A percentile compares a stretch with the other conserved stretches of the same genome.
These are phyloP conservation scores for Entamoeba histolytica DNA, from an alignment of 208 protist species.

Conservation along the genomic window DNA sequence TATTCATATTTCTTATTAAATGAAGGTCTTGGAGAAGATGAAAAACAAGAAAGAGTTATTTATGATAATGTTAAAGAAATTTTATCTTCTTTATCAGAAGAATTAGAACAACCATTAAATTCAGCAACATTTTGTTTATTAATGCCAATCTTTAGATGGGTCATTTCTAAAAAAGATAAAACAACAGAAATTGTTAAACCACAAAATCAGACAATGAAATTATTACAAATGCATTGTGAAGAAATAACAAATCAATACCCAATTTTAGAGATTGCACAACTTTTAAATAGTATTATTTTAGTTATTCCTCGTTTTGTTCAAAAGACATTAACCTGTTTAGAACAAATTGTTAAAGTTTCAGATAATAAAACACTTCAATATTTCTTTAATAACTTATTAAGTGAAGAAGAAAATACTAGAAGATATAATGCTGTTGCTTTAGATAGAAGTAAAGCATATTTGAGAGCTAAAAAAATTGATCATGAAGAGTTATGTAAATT, in stretches of 20 bases:
- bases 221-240: background rate
- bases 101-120: background rate
- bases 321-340: background rate
- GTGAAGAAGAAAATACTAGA: background rate
- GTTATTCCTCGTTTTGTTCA: background rate
- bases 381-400: background rate
- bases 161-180: background rate
- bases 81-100: background rate
- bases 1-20: background rate
- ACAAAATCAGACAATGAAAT: background rate
- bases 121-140: background rate
- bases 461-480: background rate
- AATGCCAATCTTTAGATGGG: background rate
- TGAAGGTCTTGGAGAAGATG: background rate
- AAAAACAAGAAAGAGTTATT: background rate
- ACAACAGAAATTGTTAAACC: background rate
- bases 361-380: background rate
- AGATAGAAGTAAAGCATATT: background rate
- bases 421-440: background rate
- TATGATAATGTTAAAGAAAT: background rate
- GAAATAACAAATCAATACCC: background rate
- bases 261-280: background rate
- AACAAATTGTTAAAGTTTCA: background rate
- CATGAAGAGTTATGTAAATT: background rate
- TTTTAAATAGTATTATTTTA: background rate